phyloP scores from a whole-genome alignment of 352 stramenopile species.

The Phytophthora syringae region DNA sequence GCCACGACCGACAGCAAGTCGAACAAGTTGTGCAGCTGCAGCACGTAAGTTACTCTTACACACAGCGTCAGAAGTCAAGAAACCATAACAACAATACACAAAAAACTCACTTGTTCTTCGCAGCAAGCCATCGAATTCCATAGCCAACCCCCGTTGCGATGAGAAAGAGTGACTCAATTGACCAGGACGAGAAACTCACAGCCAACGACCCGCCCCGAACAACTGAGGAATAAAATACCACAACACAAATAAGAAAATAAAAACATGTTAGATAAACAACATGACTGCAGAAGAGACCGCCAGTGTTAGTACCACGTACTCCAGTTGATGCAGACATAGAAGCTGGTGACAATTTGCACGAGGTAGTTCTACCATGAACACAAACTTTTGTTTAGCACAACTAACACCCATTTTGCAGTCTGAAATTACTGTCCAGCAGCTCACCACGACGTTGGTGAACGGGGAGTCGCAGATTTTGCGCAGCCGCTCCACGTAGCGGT shows the following conservation, averaged over 20 bases:
- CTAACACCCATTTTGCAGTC: too few species aligned
- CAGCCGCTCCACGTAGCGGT: conserved; percentile 69
- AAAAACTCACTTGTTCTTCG: conserved; percentile 80
- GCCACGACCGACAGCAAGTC: conserved; percentile 85
- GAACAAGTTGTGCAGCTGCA: conserved; percentile 78
- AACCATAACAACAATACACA: conserved; percentile 2
- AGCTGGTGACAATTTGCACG: conserved; percentile 78
- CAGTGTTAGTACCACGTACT: conserved; percentile 52
- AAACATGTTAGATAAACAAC: conserved; percentile 38
- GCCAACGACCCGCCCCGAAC: conserved; percentile 69
- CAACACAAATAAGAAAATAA: conserved; percentile 21
- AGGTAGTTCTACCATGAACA: conserved; percentile 64
- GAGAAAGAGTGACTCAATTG: conserved; percentile 77
- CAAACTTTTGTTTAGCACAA: background rate
- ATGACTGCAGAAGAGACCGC: conserved; percentile 15
- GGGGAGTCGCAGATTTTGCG: conserved; percentile 74
- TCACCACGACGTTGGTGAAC: conserved; percentile 69
- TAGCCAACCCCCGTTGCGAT: conserved; percentile 80
- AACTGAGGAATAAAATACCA: conserved; percentile 49
- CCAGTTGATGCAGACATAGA: conserved; percentile 86
- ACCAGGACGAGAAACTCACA: conserved; percentile 84
- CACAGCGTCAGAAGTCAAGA: conserved; percentile 3
- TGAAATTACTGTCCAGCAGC: too few species aligned
- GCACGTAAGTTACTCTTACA: conserved; percentile 59
- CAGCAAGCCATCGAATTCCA: conserved; percentile 73